These are phyloP conservation scores for Phytophthora pisi DNA, from an alignment of 352 stramenopile species.

Conservation along the genomic window DNA sequence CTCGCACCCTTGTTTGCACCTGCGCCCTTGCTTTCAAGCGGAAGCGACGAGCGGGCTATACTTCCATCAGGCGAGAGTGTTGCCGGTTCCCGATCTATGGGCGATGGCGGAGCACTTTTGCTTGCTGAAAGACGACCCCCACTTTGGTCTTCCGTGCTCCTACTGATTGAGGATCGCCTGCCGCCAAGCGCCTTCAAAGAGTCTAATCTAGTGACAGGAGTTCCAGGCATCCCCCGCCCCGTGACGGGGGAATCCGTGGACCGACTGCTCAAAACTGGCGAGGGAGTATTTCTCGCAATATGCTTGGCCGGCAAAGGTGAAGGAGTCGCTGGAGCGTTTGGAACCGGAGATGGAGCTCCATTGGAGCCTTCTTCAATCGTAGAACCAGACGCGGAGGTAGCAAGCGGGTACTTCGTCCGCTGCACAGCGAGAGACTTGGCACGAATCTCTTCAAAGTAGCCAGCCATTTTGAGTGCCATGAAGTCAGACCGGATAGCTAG, in stretches of 20 bases:
- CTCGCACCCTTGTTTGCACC: too few species aligned
- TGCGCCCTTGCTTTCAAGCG: slow-evolving; percentile 15
- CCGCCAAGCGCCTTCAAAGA: slow-evolving; percentile 38
- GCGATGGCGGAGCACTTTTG: slow-evolving; percentile 62
- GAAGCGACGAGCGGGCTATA: slow-evolving; percentile 38
- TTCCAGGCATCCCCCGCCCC: slow-evolving; percentile 31
- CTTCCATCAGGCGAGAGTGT: slow-evolving; percentile 38
- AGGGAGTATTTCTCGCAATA: slow-evolving; percentile 38
- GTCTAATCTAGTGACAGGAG: slow-evolving; percentile 33
- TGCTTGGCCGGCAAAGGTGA: slow-evolving; percentile 37
- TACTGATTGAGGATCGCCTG: slow-evolving; percentile 30
- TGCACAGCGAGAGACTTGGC: slow-evolving; percentile 83
- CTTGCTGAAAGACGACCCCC: slow-evolving; percentile 35
- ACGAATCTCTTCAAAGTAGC: slow-evolving; percentile 89
- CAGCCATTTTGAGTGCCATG: slow-evolving; percentile 84
- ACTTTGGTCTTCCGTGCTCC: slow-evolving; percentile 25
- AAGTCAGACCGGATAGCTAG: slow-evolving; percentile 85
- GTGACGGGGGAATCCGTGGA: slow-evolving; percentile 34
- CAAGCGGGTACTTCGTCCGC: slow-evolving; percentile 65
- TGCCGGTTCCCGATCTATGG: slow-evolving; percentile 45
- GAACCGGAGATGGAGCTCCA: slow-evolving; percentile 29
- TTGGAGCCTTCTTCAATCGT: slow-evolving; percentile 25
- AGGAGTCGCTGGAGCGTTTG: slow-evolving; percentile 27
- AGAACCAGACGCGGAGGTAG: slow-evolving; percentile 42
- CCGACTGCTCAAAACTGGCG: slow-evolving; percentile 34